Conservation (phyloP, 2,329 filamentous ascomycete genomes). For the Zasmidium citrigriseum region DNA sequence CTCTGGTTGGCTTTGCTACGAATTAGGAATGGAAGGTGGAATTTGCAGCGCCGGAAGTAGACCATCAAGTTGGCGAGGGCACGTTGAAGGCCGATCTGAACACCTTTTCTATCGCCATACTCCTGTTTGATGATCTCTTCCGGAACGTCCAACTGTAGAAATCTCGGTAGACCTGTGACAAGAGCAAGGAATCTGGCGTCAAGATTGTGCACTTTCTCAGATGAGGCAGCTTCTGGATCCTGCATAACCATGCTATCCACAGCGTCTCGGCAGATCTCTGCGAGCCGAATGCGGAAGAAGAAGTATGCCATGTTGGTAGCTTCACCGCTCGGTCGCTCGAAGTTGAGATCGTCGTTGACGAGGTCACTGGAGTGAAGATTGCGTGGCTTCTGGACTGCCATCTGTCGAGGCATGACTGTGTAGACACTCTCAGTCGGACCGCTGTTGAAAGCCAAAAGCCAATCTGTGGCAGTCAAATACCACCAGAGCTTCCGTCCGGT, state of each 20-base stretch:
- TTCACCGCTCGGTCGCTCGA: conserved; percentile 31
- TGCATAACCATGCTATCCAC: conserved; percentile 34
- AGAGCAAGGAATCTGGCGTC: conserved; percentile 15
- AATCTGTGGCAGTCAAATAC: conserved; percentile 24
- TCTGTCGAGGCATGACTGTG: conserved; percentile 42
- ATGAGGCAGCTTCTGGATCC: conserved; percentile 9
- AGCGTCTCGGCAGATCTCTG: conserved; percentile 42
- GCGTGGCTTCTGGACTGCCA: conserved; percentile 41
- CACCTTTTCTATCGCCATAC: background rate
- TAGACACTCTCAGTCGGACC: conserved; percentile 48
- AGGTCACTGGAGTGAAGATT: conserved; percentile 46
- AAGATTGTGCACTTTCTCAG: conserved; percentile 14
- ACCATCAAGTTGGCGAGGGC: conserved; percentile 18
- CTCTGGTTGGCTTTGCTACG: conserved; percentile 10
- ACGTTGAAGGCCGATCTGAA: background rate
- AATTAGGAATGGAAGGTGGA: conserved; percentile 27
- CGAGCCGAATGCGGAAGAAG: conserved; percentile 42
- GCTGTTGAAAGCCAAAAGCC: conserved; percentile 37
- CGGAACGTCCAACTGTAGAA: background rate
- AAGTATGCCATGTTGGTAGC: conserved; percentile 49
- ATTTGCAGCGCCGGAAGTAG: conserved; percentile 20
- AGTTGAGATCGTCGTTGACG: conserved; percentile 11
- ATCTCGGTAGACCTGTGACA: conserved; percentile 8
- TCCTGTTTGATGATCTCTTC: background rate
- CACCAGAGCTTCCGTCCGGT: conserved; percentile 27